Conservation (phyloP, 805 yeast species). For the Kockiozyma suomiensis region DNA sequence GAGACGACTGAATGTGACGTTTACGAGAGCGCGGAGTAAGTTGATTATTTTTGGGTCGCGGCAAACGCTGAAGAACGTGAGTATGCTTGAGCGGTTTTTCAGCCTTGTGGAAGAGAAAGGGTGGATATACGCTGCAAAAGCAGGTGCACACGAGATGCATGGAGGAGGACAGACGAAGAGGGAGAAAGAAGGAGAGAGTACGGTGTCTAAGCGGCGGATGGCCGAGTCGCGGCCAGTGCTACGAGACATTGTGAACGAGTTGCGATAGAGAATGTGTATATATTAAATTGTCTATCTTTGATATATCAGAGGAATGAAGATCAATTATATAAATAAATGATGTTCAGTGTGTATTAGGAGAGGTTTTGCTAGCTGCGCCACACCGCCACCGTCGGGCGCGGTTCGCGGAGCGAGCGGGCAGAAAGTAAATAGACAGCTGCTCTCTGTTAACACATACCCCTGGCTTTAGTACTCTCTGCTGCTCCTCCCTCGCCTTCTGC, state of each 20-base stretch:
- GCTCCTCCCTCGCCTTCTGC: background rate
- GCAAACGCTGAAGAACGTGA: conserved; percentile 56
- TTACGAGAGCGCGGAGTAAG: conserved; percentile 86
- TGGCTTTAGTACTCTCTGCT: no score
- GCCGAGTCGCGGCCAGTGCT: conserved; percentile 18
- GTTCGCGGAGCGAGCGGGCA: conserved; percentile 2
- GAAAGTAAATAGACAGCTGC: no score
- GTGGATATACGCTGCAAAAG: conserved; percentile 67
- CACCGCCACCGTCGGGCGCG: conserved; percentile 3
- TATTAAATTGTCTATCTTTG: no score
- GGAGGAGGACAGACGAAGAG: background rate
- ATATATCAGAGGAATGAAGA: no score
- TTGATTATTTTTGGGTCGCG: conserved; percentile 81
- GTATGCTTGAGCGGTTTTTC: conserved; percentile 62
- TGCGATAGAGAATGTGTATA: background rate
- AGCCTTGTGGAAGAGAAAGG: conserved; percentile 55
- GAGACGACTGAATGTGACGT: conserved; percentile 91
- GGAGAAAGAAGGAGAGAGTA: background rate
- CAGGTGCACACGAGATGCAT: conserved; percentile 25
- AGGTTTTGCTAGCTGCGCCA: conserved; percentile 1
- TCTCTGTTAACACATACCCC: no score
- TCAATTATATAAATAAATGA: no score
- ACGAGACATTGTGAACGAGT: conserved; percentile 20
- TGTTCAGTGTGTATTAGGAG: no score
- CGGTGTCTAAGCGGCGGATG: background rate